Conservation (phyloP, 2,329 filamentous ascomycete genomes). For the Xenoacremonium recifei region DNA sequence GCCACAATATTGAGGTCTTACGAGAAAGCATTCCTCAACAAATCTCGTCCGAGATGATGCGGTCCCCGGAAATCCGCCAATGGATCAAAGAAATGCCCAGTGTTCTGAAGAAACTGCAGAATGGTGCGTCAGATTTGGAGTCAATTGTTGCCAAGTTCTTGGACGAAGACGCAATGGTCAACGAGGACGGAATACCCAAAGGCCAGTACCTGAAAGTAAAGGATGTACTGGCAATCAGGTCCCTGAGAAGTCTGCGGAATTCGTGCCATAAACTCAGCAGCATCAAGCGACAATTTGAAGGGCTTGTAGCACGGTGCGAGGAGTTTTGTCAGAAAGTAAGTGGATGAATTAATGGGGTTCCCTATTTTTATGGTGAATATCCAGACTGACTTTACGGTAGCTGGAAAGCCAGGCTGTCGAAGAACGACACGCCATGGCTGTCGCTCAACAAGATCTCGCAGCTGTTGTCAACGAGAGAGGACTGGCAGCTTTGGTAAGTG, state of each 20-base stretch:
- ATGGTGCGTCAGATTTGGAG: not conserved
- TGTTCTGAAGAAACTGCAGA: not conserved
- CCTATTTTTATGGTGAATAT: no score
- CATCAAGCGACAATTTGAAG: no score
- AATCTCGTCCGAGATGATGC: constrained; percentile 2
- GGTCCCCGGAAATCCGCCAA: not conserved
- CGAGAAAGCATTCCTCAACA: not conserved
- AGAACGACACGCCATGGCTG: not conserved
- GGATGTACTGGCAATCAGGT: no score
- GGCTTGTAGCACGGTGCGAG: no score
- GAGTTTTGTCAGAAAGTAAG: no score
- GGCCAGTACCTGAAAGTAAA: no score
- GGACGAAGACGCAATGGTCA: not conserved
- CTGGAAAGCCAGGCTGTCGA: not conserved
- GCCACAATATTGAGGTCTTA: constrained; percentile 1
- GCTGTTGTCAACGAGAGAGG: constrained; percentile 9
- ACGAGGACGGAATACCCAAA: constrained; percentile 2
- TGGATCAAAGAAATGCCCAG: constrained; percentile 3
- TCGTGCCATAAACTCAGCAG: no score
- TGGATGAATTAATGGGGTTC: no score
- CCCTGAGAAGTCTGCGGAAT: no score
- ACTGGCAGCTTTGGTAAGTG: constrained; percentile 3
- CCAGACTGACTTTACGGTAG: no score
- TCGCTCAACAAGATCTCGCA: not conserved
- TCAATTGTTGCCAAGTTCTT: constrained; percentile 3